Percentiles rank a stretch among this genome's conserved stretches.
phyloP scores from a whole-genome alignment of 805 yeast species.

The Candida succiphila region DNA sequence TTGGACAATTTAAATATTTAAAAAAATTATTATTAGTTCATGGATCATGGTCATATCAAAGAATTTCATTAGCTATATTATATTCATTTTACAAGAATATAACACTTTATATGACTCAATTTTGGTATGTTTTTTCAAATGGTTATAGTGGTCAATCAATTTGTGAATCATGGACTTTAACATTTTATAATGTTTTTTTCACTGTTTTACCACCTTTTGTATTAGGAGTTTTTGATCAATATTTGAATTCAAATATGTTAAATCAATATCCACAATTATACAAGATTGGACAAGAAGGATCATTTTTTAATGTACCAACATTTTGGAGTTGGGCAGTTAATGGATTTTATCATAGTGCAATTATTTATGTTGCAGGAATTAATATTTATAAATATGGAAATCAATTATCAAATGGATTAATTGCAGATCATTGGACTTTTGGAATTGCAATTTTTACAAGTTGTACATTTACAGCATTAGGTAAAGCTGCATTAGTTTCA shows the following conservation, averaged over 20 bases:
- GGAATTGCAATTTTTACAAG: conserved; percentile 86
- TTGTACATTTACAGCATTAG: conserved; percentile 79
- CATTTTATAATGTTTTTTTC: conserved; percentile 89
- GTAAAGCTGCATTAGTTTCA: conserved; percentile 89
- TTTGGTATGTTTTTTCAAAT: conserved; percentile 92
- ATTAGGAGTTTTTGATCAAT: conserved; percentile 94
- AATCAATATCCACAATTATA: conserved; percentile 91
- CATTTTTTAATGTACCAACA: conserved; percentile 79
- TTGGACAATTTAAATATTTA: conserved; percentile 88
- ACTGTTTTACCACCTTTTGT: conserved; percentile 95
- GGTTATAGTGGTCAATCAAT: conserved; percentile 93
- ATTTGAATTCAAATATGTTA: conserved; percentile 79
- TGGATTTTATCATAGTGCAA: conserved; percentile 89
- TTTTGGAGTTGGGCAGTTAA: conserved; percentile 98
- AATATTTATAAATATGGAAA: conserved; percentile 63
- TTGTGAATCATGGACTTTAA: conserved; percentile 96
- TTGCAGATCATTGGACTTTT: conserved; percentile 90
- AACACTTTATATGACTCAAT: conserved; percentile 94
- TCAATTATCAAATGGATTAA: conserved; percentile 53
- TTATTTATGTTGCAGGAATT: conserved; percentile 65
- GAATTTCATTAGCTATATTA: conserved; percentile 84
- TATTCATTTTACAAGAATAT: conserved; percentile 95
- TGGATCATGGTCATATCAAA: conserved; percentile 96
- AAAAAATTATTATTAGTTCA: conserved; percentile 81
- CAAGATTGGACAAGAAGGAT: conserved; percentile 80